These are phyloP conservation scores for Globisporangium rhizosaccharum DNA, from an alignment of 352 stramenopile species.

Conservation along the genomic window DNA sequence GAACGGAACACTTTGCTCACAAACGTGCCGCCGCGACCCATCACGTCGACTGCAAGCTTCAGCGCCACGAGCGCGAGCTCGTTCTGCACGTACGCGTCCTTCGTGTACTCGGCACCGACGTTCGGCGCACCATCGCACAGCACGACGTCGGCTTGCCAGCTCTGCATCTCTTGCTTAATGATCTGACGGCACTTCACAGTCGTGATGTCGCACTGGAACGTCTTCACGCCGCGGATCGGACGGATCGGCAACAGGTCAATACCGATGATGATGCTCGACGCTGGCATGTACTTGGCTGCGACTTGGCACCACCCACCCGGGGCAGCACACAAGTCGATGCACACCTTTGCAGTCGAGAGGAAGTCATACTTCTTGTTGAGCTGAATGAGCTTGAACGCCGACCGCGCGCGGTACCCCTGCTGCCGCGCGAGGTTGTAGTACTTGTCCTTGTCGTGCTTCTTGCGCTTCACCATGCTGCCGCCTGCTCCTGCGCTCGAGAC, in stretches of 20 bases:
- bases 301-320: constrained; percentile 98
- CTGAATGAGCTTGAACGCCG: constrained; percentile 99
- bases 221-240: constrained; percentile 95
- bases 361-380: constrained; percentile 99
- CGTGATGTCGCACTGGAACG: constrained; percentile 96
- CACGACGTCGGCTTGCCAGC: constrained; percentile 95
- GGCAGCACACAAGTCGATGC: constrained; percentile 98
- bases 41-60: constrained; percentile 96
- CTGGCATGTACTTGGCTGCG: constrained; percentile 86
- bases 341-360: constrained; percentile 93
- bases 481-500: constrained; percentile 1
- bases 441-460: constrained; percentile 99
- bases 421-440: constrained; percentile 99
- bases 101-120: constrained; percentile 96
- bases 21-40: constrained; percentile 91
- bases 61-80: constrained; percentile 96
- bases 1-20: constrained; percentile 97
- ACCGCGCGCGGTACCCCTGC: constrained; percentile 97
- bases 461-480: constrained; percentile 89
- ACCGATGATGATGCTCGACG: constrained; percentile 95
- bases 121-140: constrained; percentile 99
- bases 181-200: constrained; percentile 86
- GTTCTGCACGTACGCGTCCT: constrained; percentile 99
- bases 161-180: constrained; percentile 91
- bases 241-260: constrained; percentile 99